Conservation (phyloP, 2,329 filamentous ascomycete genomes). For the Cercospora sp. region DNA sequence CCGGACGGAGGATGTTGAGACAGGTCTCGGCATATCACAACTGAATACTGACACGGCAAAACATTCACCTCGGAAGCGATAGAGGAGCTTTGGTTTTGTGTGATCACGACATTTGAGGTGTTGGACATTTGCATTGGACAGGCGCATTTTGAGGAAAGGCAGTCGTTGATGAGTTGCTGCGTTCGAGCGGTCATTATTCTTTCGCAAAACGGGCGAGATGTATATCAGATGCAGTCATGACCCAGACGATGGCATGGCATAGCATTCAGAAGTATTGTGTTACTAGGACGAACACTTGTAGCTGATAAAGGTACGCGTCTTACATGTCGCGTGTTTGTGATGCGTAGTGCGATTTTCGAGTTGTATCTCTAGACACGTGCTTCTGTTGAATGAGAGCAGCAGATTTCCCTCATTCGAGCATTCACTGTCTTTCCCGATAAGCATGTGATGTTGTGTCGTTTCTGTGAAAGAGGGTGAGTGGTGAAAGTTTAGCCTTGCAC, state of each 20-base stretch:
- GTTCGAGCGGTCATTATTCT: neutral
- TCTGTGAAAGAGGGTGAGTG: neutral
- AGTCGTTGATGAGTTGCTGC: neutral
- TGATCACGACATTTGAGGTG: neutral
- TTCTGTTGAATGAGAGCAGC: neutral
- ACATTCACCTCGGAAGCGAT: slow-evolving; percentile 2
- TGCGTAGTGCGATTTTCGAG: neutral
- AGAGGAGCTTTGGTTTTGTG: neutral
- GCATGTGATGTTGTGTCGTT: neutral
- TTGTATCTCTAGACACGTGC: neutral
- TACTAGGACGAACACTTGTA: neutral
- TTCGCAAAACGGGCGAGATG: neutral
- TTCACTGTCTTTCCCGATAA: neutral
- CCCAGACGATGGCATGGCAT: neutral
- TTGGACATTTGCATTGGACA: neutral
- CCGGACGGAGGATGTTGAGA: neutral
- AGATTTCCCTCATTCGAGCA: neutral
- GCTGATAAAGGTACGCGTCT: neutral
- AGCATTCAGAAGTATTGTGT: neutral
- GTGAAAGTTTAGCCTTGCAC: neutral
- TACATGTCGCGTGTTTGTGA: neutral
- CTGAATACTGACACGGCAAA: neutral
- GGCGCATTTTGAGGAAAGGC: neutral
- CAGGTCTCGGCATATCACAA: slow-evolving; percentile 7
- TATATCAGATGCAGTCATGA: neutral